These are phyloP conservation scores for Clohesyomyces aquaticus DNA, from an alignment of 495 filamentous ascomycete genomes.

Conservation along the genomic window DNA sequence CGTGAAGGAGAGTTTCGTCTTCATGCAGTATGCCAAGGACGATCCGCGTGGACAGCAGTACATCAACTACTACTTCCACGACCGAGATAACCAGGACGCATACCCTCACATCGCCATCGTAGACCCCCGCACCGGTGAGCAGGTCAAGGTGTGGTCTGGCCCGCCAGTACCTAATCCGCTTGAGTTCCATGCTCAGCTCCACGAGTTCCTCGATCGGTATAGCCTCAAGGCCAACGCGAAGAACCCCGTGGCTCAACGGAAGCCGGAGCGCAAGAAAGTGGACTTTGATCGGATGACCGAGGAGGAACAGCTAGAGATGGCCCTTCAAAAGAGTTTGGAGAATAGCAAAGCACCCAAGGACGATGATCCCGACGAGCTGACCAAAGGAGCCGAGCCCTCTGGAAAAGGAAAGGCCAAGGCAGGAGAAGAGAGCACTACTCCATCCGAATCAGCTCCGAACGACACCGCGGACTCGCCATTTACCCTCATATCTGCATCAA, in stretches of 20 bases:
- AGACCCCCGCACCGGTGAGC: conserved; percentile 93
- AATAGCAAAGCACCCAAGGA: conserved; percentile 48
- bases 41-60: conserved; percentile 77
- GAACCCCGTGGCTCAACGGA: conserved; percentile 86
- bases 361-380: conserved; percentile 84
- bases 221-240: conserved; percentile 83
- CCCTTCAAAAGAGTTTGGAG: conserved; percentile 81
- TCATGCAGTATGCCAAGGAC: conserved; percentile 86
- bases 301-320: conserved; percentile 94
- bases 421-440: conserved; percentile 35
- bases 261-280: conserved; percentile 69
- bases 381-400: conserved; percentile 55
- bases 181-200: conserved; percentile 88
- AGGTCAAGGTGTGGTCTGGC: conserved; percentile 95
- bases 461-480: conserved; percentile 56
- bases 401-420: conserved; percentile 70
- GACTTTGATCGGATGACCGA: conserved; percentile 90
- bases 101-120: conserved; percentile 96
- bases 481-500: conserved; percentile 66
- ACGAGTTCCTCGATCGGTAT: conserved; percentile 95
- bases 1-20: conserved; percentile 89
- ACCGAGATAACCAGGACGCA: conserved; percentile 69
- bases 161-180: conserved; percentile 71
- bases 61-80: conserved; percentile 85
- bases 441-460: conserved; percentile 37